Conservation (phyloP, 2,329 filamentous ascomycete genomes). For the Cytospora mali region DNA sequence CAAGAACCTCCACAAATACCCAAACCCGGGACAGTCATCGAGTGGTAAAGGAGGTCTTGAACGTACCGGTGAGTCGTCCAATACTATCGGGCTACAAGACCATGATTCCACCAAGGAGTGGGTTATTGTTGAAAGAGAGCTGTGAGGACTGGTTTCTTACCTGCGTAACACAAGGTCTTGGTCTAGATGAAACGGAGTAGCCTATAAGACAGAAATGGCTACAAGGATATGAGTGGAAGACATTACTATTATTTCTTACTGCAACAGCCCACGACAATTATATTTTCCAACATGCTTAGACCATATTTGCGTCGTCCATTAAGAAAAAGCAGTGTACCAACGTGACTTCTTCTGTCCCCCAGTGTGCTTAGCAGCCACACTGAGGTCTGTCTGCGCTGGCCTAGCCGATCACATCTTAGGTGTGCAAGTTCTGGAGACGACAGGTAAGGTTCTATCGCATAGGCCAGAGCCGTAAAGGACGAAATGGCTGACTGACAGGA, state of each 20-base stretch:
- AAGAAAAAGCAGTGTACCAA: background rate
- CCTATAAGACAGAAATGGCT: background rate
- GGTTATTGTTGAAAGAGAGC: background rate
- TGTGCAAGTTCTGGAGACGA: background rate
- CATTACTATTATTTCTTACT: background rate
- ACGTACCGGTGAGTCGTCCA: background rate
- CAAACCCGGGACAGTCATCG: slow-evolving; percentile 37
- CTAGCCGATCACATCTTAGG: no score
- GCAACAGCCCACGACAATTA: background rate
- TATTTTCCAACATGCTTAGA: background rate
- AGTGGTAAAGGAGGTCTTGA: background rate
- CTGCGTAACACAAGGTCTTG: background rate
- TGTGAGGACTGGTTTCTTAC: background rate
- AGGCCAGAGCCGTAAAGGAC: background rate
- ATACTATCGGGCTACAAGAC: background rate
- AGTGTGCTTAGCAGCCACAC: background rate
- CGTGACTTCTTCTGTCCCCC: background rate
- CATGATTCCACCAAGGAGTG: background rate
- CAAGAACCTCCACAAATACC: slow-evolving; percentile 52
- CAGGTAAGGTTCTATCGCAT: background rate
- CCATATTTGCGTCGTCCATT: background rate
- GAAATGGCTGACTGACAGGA: background rate
- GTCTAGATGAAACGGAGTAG: background rate
- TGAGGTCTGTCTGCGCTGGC: background rate
- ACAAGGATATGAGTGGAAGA: background rate